phyloP scores from a whole-genome alignment of 148 eudicot genomes.

The Rhododendron henanense region DNA sequence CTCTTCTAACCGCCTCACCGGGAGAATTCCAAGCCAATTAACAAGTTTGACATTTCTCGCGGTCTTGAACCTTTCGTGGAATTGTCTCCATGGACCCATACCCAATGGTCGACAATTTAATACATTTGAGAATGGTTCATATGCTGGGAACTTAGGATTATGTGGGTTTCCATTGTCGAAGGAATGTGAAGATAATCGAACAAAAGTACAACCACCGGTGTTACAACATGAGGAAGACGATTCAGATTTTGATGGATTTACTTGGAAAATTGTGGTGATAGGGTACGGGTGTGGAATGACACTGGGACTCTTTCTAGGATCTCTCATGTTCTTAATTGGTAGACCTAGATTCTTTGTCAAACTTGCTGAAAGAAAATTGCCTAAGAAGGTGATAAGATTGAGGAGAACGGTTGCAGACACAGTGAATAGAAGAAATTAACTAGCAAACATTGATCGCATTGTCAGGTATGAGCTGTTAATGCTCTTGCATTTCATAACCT shows the following conservation, averaged over 20 bases:
- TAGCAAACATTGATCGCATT: no score
- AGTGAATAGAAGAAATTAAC: background rate
- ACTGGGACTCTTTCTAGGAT: background rate
- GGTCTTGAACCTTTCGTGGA: background rate
- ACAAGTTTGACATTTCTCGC: background rate
- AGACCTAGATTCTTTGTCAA: background rate
- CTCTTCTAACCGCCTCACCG: constrained; percentile 9
- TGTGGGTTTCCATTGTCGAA: constrained; percentile 4
- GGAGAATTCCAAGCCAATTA: background rate
- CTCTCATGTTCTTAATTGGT: background rate
- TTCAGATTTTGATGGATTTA: background rate
- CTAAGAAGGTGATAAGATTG: background rate
- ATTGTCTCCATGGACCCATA: background rate
- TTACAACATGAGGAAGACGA: background rate
- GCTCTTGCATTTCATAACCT: no score
- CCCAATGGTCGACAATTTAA: background rate
- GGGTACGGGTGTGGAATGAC: background rate
- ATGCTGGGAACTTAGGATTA: background rate
- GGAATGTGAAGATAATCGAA: background rate
- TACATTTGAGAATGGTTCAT: background rate
- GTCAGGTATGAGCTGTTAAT: no score
- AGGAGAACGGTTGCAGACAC: background rate
- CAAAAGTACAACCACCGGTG: background rate
- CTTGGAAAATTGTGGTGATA: background rate
- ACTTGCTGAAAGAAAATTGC: background rate